phyloP scores from a whole-genome alignment of 371 early-diverging fungal species.

The Conidiobolus incongruus region DNA sequence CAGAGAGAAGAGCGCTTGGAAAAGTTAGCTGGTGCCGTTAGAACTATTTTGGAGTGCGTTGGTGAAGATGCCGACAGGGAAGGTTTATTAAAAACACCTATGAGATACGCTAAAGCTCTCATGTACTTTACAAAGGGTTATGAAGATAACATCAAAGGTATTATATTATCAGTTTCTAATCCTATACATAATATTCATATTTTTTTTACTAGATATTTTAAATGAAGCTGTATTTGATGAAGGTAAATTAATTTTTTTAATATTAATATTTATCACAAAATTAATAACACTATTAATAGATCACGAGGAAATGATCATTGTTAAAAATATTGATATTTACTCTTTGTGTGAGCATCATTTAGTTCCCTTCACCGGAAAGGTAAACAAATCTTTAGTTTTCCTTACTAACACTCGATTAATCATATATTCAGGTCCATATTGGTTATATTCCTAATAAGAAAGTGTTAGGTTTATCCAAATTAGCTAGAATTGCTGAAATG shows the following conservation, averaged over 20 bases:
- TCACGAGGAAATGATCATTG: slow-evolving; percentile 96
- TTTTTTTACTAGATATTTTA: slow-evolving; percentile 30
- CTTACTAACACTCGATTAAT: background rate
- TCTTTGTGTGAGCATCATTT: slow-evolving; percentile 96
- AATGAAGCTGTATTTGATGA: slow-evolving; percentile 92
- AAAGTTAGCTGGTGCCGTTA: slow-evolving; percentile 67
- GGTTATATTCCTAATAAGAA: slow-evolving; percentile 90
- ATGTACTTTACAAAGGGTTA: slow-evolving; percentile 95
- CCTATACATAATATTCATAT: background rate
- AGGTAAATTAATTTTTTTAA: slow-evolving; percentile 17
- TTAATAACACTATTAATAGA: slow-evolving; percentile 32
- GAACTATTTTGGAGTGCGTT: slow-evolving; percentile 69
- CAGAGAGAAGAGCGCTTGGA: slow-evolving; percentile 37
- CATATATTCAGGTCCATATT: slow-evolving; percentile 41
- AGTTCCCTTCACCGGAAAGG: slow-evolving; percentile 93
- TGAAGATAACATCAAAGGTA: slow-evolving; percentile 61
- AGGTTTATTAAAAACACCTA: slow-evolving; percentile 86
- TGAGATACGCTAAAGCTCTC: slow-evolving; percentile 91
- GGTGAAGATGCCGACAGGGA: slow-evolving; percentile 92
- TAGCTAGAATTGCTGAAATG: slow-evolving; percentile 96
- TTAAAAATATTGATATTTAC: slow-evolving; percentile 83
- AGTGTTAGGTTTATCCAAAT: slow-evolving; percentile 88
- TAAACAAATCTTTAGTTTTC: slow-evolving; percentile 7
- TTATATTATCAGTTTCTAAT: background rate
- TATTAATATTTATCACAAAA: background rate